Evolutionary conservation across 176 grass and related monocot species (phyloP).

Genomic region (Aegilops tauschii): DNA sequence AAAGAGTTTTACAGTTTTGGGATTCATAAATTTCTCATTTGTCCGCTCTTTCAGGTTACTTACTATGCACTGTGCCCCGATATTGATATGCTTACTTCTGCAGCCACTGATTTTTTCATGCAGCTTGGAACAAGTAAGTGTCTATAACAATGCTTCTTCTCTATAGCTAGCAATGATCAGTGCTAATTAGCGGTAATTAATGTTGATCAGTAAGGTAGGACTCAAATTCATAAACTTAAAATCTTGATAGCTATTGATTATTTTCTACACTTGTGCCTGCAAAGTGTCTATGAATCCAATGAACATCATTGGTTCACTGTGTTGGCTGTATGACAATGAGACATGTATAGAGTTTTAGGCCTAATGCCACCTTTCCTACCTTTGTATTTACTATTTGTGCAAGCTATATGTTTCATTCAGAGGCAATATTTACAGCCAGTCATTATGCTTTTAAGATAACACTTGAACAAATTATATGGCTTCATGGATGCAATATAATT

Average conservation of each 20-base stretch:
- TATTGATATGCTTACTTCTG: constrained; percentile 88
- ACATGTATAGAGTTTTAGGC: background rate
- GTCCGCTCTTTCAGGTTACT: constrained; percentile 57
- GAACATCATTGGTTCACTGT: background rate
- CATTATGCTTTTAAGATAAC: background rate
- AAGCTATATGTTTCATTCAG: background rate
- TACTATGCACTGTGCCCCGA: constrained; percentile 92
- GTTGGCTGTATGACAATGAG: background rate
- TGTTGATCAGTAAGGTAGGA: no score
- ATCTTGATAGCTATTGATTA: background rate
- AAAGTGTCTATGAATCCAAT: background rate
- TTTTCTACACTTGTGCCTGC: background rate
- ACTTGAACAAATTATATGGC: background rate
- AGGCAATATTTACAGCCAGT: background rate
- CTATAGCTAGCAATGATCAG: no score
- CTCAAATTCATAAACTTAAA: background rate
- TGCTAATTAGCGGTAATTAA: no score
- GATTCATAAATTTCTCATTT: constrained; percentile 17
- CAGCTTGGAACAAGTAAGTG: constrained; percentile 85
- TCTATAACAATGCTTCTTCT: background rate
- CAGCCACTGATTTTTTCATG: constrained; percentile 72
- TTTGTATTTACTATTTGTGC: background rate
- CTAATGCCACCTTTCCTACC: background rate
- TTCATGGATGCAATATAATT: background rate
- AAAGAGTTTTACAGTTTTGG: background rate